A percentile compares a stretch with the other conserved stretches of the same genome.
These are phyloP conservation scores for Volvox carteri DNA, from an alignment of 163 green algal genomes.

Conservation along the genomic window DNA sequence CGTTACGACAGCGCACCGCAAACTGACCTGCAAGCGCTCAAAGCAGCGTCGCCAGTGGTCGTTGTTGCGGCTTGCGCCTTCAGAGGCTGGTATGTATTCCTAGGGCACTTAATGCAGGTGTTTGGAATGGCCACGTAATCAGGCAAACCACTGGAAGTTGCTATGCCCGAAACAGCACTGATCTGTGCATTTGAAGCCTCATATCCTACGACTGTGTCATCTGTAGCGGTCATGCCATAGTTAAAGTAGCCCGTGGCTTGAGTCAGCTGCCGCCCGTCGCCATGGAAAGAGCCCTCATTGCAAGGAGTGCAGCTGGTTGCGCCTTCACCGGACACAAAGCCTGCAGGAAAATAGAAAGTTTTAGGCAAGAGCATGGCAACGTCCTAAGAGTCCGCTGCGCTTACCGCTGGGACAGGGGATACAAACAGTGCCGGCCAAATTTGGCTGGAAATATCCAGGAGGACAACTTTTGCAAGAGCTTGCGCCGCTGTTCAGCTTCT, in stretches of 20 bases:
- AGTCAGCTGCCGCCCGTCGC: neutral
- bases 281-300: conserved; percentile 43
- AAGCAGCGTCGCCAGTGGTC: neutral
- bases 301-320: conserved; percentile 30
- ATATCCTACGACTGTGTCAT: neutral
- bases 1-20: too few species aligned
- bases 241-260: neutral
- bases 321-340: conserved; percentile 10
- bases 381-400: too few species aligned
- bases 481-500: conserved; percentile 3
- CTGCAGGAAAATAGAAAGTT: conserved; percentile 14
- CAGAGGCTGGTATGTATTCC: conserved; percentile 51
- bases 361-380: neutral
- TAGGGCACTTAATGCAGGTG: conserved; percentile 50
- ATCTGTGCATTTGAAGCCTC: conserved; percentile 12
- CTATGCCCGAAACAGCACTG: neutral
- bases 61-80: conserved; percentile 43
- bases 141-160: neutral
- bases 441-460: conserved; percentile 51
- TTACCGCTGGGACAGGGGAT: conserved; percentile 53
- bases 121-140: conserved; percentile 41
- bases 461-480: conserved; percentile 21
- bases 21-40: conserved; percentile 45
- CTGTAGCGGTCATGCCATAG: neutral
- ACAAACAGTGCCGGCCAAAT: conserved; percentile 37